phyloP scores from a whole-genome alignment of 176 grass and related monocot species.

The Aegilops tauschii region DNA sequence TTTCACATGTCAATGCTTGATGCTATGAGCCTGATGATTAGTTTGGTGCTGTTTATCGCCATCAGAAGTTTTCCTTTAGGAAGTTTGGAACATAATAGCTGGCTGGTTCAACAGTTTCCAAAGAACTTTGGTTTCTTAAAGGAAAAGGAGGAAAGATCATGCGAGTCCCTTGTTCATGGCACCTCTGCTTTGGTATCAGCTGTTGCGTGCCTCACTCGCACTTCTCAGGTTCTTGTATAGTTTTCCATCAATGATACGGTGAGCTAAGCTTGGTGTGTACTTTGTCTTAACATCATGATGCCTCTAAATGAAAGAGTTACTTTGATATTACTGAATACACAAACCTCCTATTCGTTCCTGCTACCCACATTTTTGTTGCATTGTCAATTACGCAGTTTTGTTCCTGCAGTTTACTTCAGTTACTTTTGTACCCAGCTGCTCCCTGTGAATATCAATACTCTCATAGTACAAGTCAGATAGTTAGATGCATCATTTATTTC shows the following conservation, averaged over 20 bases:
- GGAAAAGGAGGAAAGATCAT: background rate
- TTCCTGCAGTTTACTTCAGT: background rate
- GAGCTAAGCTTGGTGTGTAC: background rate
- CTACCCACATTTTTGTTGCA: background rate
- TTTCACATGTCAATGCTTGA: background rate
- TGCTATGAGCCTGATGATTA: background rate
- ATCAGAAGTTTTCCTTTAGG: background rate
- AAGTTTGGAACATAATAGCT: background rate
- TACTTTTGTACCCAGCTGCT: background rate
- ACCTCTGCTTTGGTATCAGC: background rate
- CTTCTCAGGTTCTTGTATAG: background rate
- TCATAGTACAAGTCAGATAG: background rate
- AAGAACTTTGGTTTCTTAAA: background rate
- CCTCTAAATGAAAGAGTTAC: background rate
- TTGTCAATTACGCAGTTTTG: background rate
- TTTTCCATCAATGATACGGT: background rate
- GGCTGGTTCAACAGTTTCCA: background rate
- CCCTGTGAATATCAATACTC: constrained; percentile 10
- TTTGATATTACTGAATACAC: background rate
- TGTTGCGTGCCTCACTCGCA: background rate
- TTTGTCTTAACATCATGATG: background rate
- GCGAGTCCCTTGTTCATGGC: background rate
- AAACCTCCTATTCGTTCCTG: background rate
- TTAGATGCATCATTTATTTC: constrained; percentile 17
- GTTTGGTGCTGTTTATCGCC: background rate